phyloP scores from a whole-genome alignment of 305 asterid species.

The Fraxinus velutina region DNA sequence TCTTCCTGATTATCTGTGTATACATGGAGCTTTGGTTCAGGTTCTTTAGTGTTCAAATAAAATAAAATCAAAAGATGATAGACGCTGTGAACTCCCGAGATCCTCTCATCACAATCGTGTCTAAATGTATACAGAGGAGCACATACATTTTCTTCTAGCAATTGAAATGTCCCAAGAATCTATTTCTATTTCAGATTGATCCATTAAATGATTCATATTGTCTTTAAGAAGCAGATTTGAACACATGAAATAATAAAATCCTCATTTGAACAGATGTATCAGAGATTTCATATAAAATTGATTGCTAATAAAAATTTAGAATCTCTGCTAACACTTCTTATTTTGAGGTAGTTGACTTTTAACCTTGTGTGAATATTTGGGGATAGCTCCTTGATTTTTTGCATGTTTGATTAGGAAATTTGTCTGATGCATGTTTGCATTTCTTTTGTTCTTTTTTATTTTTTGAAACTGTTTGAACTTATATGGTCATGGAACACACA shows the following conservation, averaged over 20 bases:
- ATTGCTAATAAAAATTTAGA: not conserved
- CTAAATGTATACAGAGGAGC: not conserved
- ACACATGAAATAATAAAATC: slow-evolving; percentile 7
- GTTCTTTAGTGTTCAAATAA: not conserved
- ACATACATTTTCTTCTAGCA: not conserved
- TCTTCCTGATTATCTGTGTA: not conserved
- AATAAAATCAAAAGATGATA: not conserved
- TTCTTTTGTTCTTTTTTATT: not conserved
- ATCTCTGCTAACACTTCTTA: not conserved
- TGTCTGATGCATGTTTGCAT: not conserved
- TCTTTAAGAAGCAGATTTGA: not conserved
- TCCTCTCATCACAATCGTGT: not conserved
- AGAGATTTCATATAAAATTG: slow-evolving; percentile 3
- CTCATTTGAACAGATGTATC: slow-evolving; percentile 14
- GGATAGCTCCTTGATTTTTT: not conserved
- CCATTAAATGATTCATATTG: slow-evolving; percentile 13
- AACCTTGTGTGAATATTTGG: not conserved
- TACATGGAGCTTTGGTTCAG: not conserved
- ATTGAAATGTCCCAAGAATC: not conserved
- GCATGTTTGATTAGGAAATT: slow-evolving; percentile 7
- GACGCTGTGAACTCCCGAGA: slow-evolving; percentile 1
- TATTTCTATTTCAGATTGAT: slow-evolving; percentile 10
- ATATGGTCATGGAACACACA: not conserved
- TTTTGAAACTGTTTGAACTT: slow-evolving; percentile 5
- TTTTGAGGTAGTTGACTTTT: not conserved